Base-by-base conservation (phyloP, 2,329 filamentous ascomycete species). In the Aspergillus pseudoglaucus region DNA sequence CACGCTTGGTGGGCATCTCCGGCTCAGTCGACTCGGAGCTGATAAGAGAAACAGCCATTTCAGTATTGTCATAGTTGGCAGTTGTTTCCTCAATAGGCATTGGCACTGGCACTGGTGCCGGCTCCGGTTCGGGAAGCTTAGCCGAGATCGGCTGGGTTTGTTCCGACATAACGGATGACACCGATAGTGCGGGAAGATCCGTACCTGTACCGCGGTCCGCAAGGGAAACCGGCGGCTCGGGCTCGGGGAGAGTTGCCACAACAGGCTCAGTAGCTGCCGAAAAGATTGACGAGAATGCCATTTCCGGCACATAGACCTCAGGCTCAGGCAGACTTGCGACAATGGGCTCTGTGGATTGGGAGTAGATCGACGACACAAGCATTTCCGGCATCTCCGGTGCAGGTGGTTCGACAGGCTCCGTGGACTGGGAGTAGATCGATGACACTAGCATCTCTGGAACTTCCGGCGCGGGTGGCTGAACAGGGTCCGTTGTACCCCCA, bases 331-430 rank as follows among this genome's bases (percentile, higher is more conserved):
- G 37, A 42, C 46, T 49, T 25, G 48, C 46, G 33, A 42, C 18
- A 30, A 57, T 32, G 1, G 62, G 61, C 44, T 53, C 52, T 7
- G 59, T 64, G 7, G 42, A 53, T 52, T 70, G 60, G 2, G 62
- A 57, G 30, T 60, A 51, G 45, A 73, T 63, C 2, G 60, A 54
- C 4, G 70, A 72, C 33, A 72, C 45, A 2, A 55, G 53, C 15
- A 61, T 50, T 46, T 59, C 55, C 37, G 56, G 54, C 14, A 55
- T 42, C 17, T 53, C 47, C 22, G 57, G 51, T 22, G 51, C 20
- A 40, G 50, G 47, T 22, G 48, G 42, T 10, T 54, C 44, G 46
- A 63, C 55, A 2, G 67, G 67, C 44, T 59, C 53, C 9, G 59
- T 64, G 10, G 42, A 53, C 51, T 70, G 60, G 2, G 62, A 57